phyloP scores from a whole-genome alignment of 2,329 filamentous ascomycete species.

The Alternaria novae-zelandiae region DNA sequence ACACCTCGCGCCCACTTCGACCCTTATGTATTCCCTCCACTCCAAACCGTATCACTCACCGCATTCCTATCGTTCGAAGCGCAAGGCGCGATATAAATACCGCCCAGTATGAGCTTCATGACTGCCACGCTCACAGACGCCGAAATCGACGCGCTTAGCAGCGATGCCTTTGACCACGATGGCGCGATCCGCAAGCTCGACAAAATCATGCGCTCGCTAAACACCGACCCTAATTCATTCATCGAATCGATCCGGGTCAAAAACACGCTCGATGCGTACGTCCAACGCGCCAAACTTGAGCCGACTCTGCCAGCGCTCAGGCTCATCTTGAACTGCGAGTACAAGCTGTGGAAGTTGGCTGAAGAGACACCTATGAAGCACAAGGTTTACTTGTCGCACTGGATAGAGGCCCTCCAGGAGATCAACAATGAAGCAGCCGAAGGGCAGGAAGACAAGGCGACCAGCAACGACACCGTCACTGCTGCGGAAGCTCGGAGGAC shows the following conservation, averaged over 20 bases:
- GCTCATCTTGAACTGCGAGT: constrained; percentile 45
- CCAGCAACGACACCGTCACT: constrained; percentile 6
- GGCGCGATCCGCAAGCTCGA: constrained; percentile 21
- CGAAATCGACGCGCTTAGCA: constrained; percentile 33
- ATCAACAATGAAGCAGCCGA: constrained; percentile 5
- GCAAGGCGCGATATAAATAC: constrained; percentile 24
- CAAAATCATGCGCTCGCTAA: not conserved
- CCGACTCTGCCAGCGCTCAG: constrained; percentile 34
- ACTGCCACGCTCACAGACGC: constrained; percentile 27
- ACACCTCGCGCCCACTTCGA: constrained; percentile 19
- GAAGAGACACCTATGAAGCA: constrained; percentile 34
- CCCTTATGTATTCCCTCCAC: constrained; percentile 26
- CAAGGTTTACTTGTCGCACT: constrained; percentile 51
- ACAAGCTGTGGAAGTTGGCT: constrained; percentile 42
- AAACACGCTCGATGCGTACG: constrained; percentile 40
- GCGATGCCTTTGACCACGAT: constrained; percentile 17
- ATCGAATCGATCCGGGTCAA: constrained; percentile 35
- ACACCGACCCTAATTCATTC: not conserved
- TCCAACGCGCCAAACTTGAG: constrained; percentile 19
- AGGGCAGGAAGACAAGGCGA: not conserved
- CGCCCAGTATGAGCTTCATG: constrained; percentile 36
- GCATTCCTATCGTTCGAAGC: constrained; percentile 19
- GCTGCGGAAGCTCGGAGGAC: constrained; percentile 24
- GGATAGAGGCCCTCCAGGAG: constrained; percentile 46
- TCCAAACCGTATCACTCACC: constrained; percentile 5